Evolutionary conservation across 129 eudicot genomes (phyloP), one percentile per base, ranked within the genome.

Genomic region (Escallonia herrerae): DNA sequence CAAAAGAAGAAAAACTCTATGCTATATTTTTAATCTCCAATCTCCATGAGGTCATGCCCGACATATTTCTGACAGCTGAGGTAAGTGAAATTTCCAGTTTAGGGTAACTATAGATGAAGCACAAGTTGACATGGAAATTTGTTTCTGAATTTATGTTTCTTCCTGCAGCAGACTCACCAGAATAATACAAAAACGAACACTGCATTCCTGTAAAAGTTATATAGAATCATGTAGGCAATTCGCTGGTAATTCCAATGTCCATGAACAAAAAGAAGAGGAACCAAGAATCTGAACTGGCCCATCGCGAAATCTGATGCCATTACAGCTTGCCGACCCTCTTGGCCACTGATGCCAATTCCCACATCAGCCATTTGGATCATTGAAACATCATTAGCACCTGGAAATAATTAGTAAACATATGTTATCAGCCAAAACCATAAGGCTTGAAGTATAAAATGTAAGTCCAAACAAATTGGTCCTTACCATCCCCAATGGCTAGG

Each of bases 281-380:
- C 95, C 80, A 94, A 73, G 63, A 94, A 94, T 66, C 90, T 79
- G 71, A 94, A 94, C 67, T 94, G 97, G 41, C 99, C 99, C 99
- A 94, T 89, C 2, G 99, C 95, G 77, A 94, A 94, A 71, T 94
- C 99, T 43, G 99, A 94, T 67, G 99, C 95, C 99, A 94, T 94
- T 50, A 94, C 99, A 63, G 99, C 99, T 79, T 94, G 99, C 55
- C 99, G 84, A 33, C 99, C 99, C 81, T 94, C 99, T 85, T 89
- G 96, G 38, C 99, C 99, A 71, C 97, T 83, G 70, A 94, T 94
- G 58, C 99, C 99, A 62, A 94, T 83, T 46, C 99, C 99, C 65
- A 94, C 99, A 78, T 94, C 99, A 58, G 99, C 99, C 94, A 83
- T 89, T 84, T 94, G 99, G 78, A 94, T 94, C 99, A 94, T 94